Evolutionary conservation across 768 basidiomycete genomes (phyloP).

Genomic region (Phylloporus arenicola): DNA sequence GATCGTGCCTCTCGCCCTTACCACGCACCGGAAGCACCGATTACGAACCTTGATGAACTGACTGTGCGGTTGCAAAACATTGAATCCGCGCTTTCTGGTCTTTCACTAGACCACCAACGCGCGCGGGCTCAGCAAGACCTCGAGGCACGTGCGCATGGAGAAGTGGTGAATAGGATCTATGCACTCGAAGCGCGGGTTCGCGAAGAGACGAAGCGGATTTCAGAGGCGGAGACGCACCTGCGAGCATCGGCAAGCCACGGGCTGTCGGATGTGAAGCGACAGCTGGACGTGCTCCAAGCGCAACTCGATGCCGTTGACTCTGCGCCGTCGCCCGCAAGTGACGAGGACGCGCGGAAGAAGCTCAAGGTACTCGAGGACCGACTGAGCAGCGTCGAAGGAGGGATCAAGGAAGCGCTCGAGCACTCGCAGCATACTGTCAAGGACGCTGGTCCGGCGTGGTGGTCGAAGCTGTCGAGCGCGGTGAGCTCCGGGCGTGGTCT

Average conservation of each 20-base stretch:
- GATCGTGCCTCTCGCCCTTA: constrained; percentile 36
- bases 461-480: constrained; percentile 56
- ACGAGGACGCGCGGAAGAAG: constrained; percentile 54
- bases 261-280: constrained; percentile 47
- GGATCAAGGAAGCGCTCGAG: constrained; percentile 69
- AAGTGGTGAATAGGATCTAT: constrained; percentile 51
- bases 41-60: constrained; percentile 62
- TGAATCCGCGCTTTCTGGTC: constrained; percentile 55
- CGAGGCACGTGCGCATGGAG: constrained; percentile 44
- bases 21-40: constrained; percentile 51
- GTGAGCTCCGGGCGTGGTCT: constrained; percentile 42
- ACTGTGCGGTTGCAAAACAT: constrained; percentile 56
- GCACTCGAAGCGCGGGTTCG: constrained; percentile 50
- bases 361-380: constrained; percentile 58
- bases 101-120: constrained; percentile 53
- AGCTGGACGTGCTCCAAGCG: constrained; percentile 49
- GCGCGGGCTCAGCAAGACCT: constrained; percentile 48
- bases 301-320: constrained; percentile 32
- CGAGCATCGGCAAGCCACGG: constrained; percentile 41
- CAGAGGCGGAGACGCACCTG: constrained; percentile 50
- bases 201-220: constrained; percentile 40
- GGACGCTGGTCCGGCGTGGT: constrained; percentile 54
- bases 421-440: constrained; percentile 45
- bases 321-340: constrained; percentile 28
- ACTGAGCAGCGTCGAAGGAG: constrained; percentile 54